Base-by-base conservation (phyloP, 192 early-diverging fungal genomes). In the Obelidium mucronatum region DNA sequence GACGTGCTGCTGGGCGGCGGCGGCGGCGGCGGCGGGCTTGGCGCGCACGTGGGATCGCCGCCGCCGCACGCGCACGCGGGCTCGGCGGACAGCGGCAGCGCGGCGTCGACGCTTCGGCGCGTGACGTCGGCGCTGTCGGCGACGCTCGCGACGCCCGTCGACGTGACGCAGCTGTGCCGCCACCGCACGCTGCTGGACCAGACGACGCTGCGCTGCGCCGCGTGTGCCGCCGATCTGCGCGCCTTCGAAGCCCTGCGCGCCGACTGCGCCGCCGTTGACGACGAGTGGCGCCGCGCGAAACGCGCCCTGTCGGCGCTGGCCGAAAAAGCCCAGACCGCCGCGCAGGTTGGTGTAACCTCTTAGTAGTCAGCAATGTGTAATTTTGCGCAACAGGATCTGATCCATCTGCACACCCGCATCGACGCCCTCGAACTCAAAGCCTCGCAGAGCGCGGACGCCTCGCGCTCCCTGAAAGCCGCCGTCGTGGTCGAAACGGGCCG, bases 381-480 rank as follows among this genome's bases (percentile, higher is more conserved):
- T 26, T 13, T 59, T 13, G 56, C 26, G 30, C 3, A 19, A 67
- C 17, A 72, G 36, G 72, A 74, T 39, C 72, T 74, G 26, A 42
- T 37, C 19, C 72, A 74, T 33, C 42, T 74, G 1, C 39, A 51
- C 42, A 62, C 72, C 19, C 72, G 72, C 17, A 74, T 63, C 56
- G 48, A 60, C 5, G 52, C 72, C 1, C 72, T 74, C 39, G 19
- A 28, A 1, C 8, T 31, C 17, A 60, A 60, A 31, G 42, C 72
- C 3, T 17, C 11, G 28, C 26, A 24, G 5, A n/a, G 22, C 34
- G 6, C 11, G 11, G 30, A 11, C 2, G 56, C 72, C 4, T 26
- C 58, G 17, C 19, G 40, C 22, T 11, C 60, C 26, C 31, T 63
- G 56, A 60, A 74, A 40, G 4, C 30, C 22, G 31, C 39, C 22